Conservation (phyloP, 768 basidiomycete genomes). For the Terana coerulea region DNA sequence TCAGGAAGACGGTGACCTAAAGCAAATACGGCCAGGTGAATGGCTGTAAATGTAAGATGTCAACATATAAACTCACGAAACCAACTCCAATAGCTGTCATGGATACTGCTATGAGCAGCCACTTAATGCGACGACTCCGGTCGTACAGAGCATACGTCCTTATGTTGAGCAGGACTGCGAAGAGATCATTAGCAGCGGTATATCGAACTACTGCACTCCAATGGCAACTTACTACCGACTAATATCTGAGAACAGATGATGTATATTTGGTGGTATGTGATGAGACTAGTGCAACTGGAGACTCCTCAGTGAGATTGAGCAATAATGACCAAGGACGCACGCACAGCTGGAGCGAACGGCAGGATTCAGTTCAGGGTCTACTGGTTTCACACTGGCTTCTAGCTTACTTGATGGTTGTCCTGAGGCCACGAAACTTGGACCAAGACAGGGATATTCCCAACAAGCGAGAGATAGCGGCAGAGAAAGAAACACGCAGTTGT, state of each 20-base stretch:
- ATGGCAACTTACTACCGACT: constrained; percentile 1
- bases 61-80: constrained; percentile 5
- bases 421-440: neutral
- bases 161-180: constrained; percentile 9
- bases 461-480: neutral
- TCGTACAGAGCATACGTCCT: constrained; percentile 14
- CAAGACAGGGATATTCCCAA: neutral
- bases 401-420: neutral
- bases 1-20: too few relatives aligned
- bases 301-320: neutral
- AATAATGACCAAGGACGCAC: neutral
- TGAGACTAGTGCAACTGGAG: neutral
- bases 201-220: neutral
- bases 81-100: neutral
- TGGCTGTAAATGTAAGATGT: too few relatives aligned
- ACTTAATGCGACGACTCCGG: neutral
- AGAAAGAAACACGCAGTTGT: neutral
- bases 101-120: neutral
- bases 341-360: neutral
- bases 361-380: neutral
- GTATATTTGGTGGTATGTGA: constrained; percentile 4
- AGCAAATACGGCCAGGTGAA: too few relatives aligned
- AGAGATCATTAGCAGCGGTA: neutral
- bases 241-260: constrained; percentile 3
- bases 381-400: too few relatives aligned